Base-by-base conservation (phyloP, 768 basidiomycete genomes). In the Boletales sp. region DNA sequence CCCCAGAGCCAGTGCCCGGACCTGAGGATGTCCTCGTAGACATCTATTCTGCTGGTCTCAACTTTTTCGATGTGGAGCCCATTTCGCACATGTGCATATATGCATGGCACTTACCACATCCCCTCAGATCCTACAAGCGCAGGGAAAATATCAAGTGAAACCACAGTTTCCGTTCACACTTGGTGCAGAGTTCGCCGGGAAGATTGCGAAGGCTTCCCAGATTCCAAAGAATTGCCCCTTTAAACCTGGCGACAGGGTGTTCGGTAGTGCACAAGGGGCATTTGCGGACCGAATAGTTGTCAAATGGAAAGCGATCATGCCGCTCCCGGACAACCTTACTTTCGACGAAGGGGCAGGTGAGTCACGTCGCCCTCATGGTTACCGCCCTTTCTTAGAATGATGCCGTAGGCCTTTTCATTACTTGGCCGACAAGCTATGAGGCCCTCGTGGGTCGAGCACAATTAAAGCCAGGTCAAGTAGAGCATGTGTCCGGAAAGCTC, bases 341-440 rank as follows among this genome's bases (percentile, higher is more conserved):
- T 93, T 83, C 57, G 90, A 95, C 52, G 83, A 95, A 66, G 94
- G 92, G 5, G 86, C 92, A 53, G 86, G 87, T 83, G 62, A 36
- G 75, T 70, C 35, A 14, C n/a, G 1, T 41, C 45, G 28, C 44
- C 37, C 7, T 2, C 6, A 6, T 28, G 25, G 25, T 28, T 28
- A 28, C 25, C 25, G 7, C 25, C 25, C 4, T 17, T 53, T 49
- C 55, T 53, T 18, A 51, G 42, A 4, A 32, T 31, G 44, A 48
- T 44, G 39, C 15, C 18, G 32, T 49, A 87, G 92, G 90, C 3
- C 63, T 96, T 44, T 88, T 69, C 57, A 70, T 97, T n/a, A 94
- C 92, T 8, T 93, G 88, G 82, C 90, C 93, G 0, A 98, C 95
- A 7, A 87, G 85, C 54, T 97, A 96, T 59, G 94, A 94, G 62